phyloP scores from a whole-genome alignment of 805 yeast genomes.

The Kazachstania taianensis region DNA sequence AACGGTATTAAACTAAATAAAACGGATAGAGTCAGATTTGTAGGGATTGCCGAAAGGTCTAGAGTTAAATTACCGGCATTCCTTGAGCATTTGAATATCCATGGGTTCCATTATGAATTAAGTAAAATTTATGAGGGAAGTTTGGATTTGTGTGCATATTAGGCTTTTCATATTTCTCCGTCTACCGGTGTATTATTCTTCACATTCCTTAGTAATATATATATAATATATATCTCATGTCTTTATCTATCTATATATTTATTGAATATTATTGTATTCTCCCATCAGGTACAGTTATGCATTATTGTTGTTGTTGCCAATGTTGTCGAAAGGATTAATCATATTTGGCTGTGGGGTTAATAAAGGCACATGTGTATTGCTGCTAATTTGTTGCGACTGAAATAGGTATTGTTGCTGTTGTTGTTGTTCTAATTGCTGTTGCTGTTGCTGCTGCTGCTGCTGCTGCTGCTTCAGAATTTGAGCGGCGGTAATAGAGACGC shows the following conservation, averaged over 20 bases:
- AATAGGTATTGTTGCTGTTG: slow-evolving; percentile 1
- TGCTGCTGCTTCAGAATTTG: slow-evolving; percentile 14
- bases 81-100: slow-evolving; percentile 28
- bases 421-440: slow-evolving; percentile 9
- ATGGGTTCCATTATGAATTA: slow-evolving; percentile 37
- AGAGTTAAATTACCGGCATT: slow-evolving; percentile 33
- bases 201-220: neutral
- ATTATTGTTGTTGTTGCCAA: too few relatives aligned
- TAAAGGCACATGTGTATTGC: slow-evolving; percentile 13
- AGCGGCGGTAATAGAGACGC: slow-evolving; percentile 16
- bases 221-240: neutral
- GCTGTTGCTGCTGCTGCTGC: slow-evolving; percentile 7
- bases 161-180: too few relatives aligned
- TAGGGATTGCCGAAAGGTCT: slow-evolving; percentile 44
- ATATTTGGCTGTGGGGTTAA: slow-evolving; percentile 15
- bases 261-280: neutral
- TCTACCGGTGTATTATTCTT: neutral
- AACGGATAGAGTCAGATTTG: slow-evolving; percentile 44
- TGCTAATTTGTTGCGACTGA: slow-evolving; percentile 8
- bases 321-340: slow-evolving; percentile 15
- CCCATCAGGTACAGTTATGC: neutral
- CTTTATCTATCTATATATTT: neutral
- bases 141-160: slow-evolving; percentile 28
- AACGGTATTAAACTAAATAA: slow-evolving; percentile 30
- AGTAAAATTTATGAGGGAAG: slow-evolving; percentile 35